Base-by-base conservation (phyloP, 1,284 basidiomycete genomes). In the Trichosporon sp. region DNA sequence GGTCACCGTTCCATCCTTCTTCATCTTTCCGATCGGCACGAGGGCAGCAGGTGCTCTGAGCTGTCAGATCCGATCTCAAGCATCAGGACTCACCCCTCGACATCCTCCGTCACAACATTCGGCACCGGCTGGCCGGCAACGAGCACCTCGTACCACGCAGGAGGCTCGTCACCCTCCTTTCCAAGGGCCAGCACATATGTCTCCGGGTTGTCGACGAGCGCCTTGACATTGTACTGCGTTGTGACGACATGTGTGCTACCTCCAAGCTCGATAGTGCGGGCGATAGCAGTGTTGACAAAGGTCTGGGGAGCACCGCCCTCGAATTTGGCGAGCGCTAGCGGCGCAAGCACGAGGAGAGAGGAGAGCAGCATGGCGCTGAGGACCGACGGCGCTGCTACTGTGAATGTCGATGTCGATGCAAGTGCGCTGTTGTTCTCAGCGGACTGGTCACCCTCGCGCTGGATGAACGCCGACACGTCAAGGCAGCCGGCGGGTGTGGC, bases 251-350 rank as follows among this genome's bases (percentile, higher is more conserved):
- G 88, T 27, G 91, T 85, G 31, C 92, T 84, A 65, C 93, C 93
- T 44, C 89, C 91, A 44, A 95, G 88, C 74, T 95, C 93, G 68
- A 93, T 83, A 10, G 89, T 88, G 72, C 91, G 88, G 23, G 92
- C 89, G 67, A 96, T 84, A 64, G 88, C 90, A 19, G 88, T 90
- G 74, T 95, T 95, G 84, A 91, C 86, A 81, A 89, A 95, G 4
- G 87, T 69, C 57, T 72, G 72, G 0, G 76, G 68, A 2, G 71
- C 69, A 3, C 56, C n/a, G 60, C 60, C 56, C 46, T 54, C 16
- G 32, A 31, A 49, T 21, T 33, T 36, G n/a, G 56, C 49, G 27
- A 61, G 40, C 13, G 65, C 62, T 9, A 59, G 9, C 13, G 58
- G 57, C 11, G 36, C 27, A 9, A 64, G 60, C 25, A 62, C 59